Evolutionary conservation across 2,329 filamentous ascomycete species (phyloP), one percentile per base, ranked within the genome.

Genomic region (Talaromyces sp.): DNA sequence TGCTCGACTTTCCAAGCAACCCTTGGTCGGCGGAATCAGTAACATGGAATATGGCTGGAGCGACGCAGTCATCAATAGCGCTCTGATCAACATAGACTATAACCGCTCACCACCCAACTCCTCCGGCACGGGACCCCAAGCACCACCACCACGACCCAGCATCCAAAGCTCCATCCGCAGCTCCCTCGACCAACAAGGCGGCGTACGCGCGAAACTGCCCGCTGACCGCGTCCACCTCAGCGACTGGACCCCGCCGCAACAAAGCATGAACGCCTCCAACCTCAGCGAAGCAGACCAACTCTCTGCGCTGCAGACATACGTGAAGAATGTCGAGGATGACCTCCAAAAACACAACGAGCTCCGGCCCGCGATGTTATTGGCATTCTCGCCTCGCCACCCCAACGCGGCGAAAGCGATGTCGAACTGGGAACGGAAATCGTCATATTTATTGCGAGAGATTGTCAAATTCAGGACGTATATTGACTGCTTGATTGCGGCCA

Each of bases 11-110:
- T 96, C 92, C 71, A 97, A 96, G 66, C 92, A 98, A 72, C 95
- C 95, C 2, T 81, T 99, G 35, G 86, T 93, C 37, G 95, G 95
- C 63, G 93, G 93, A 62, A 90, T 99, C 69, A 96, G 91, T 77
- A 99, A 97, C 74, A 90, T 98, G 68, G 95, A 99, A 75, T 98
- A 97, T 72, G 95, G 95, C 60, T 99, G 95, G 95, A 91, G 92
- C 68, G 92, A 96, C 44, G 82, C 83, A 21, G 87, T 97, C 65
- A 87, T 97, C 70, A 86, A 86, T 67, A 90, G 90, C 68, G 91
- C 96, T 18, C 80, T 86, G 40, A 85, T 96, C 67, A 87, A 77
- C 57, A 65, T 86, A 68, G 75, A 81, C 54, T 67, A 67, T 57
- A 40, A 37, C 57, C 61, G 61, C 12, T 72, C 75, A 14, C 67